phyloP scores from a whole-genome alignment of 371 early-diverging fungal genomes.

The Amoeboaphelidium protococcarum region DNA sequence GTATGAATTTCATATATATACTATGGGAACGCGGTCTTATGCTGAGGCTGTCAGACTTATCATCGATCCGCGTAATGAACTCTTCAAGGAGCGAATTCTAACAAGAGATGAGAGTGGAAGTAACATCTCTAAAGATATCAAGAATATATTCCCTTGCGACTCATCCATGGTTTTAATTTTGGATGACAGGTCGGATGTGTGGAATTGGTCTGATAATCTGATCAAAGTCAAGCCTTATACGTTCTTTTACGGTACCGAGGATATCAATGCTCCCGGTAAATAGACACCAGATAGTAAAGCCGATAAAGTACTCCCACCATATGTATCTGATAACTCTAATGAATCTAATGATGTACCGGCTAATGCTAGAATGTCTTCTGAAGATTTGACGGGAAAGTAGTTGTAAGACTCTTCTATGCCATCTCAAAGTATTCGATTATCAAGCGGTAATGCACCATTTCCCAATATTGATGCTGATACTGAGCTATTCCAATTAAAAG shows the following conservation, averaged over 20 bases:
- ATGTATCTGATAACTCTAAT: no score
- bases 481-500: no score
- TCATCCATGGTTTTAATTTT: slow-evolving; percentile 90
- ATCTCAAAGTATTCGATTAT: no score
- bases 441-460: no score
- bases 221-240: slow-evolving; percentile 69
- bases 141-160: slow-evolving; percentile 82
- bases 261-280: slow-evolving; percentile 44
- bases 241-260: slow-evolving; percentile 79
- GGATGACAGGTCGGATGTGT: slow-evolving; percentile 95
- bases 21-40: slow-evolving; percentile 92
- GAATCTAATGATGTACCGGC: no score
- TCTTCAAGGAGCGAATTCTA: slow-evolving; percentile 74
- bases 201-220: slow-evolving; percentile 70
- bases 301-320: no score
- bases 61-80: slow-evolving; percentile 54
- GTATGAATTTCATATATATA: slow-evolving; percentile 95
- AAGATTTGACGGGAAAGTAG: no score
- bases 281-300: neutral
- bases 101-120: slow-evolving; percentile 85
- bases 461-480: no score
- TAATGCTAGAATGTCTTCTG: no score
- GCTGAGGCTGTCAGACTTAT: slow-evolving; percentile 63
- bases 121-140: slow-evolving; percentile 55
- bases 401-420: no score